Evolutionary conservation across 2,329 filamentous ascomycete species (phyloP), one percentile per base, ranked within the genome.

Genomic region (Lecanicillium sp.): DNA sequence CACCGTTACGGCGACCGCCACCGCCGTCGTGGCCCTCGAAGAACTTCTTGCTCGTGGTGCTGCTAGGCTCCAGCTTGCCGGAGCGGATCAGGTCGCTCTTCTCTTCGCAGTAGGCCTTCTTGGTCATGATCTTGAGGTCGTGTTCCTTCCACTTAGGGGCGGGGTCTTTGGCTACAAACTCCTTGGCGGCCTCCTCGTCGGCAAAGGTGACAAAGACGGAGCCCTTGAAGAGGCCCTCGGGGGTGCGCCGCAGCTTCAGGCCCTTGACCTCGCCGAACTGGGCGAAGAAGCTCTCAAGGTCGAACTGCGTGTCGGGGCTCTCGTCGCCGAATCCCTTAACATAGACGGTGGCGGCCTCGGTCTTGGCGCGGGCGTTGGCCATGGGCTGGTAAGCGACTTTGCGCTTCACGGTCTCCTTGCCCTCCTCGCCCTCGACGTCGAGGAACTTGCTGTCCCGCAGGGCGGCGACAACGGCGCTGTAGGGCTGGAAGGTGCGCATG

Each of bases 191-290:
- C 56, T 94, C 87, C 60, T 90, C 84, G 42, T 80, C 79, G 53
- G 80, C 77, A 66, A 97, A 98, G 67, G 96, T 91, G 55, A 95
- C 88, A 63, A 96, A 97, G 50, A 95, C 88, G 56, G 89, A 95
- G 57, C 91, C 90, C 78, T 98, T 98, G 83, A 97, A 98, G 44
- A 77, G 70, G 60, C 82, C 83, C 52, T 83, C 72, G 36, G 77
- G 74, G 41, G 74, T 75, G 56, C 93, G 89, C 57, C 94, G 88
- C 54, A 98, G 85, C 62, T 91, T 90, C 53, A 98, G 84, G 39
- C 84, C 80, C 60, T 87, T 88, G 58, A 88, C 79, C 26, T 86
- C 77, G 39, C 90, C 91, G 64, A 83, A 90, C 50, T 84, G 78
- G 48, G 83, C 76, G 66, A 97, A 95, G 74, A 95, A 96, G 52